These are phyloP conservation scores for Digitaria exilis DNA, from an alignment of 202 grass and related monocot genomes.

Conservation along the genomic window DNA sequence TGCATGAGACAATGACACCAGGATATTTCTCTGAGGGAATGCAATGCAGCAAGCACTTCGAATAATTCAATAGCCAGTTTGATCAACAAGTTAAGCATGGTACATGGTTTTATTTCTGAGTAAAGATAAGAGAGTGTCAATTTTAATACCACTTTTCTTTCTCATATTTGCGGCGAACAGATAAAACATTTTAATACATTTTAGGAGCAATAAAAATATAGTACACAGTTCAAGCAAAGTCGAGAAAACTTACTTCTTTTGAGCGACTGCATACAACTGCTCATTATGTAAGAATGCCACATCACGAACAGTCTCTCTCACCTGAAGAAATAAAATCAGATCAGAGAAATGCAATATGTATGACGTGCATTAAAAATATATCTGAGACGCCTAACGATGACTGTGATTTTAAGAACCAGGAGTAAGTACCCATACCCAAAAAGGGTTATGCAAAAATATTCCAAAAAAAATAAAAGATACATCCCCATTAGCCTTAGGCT, in stretches of 20 bases:
- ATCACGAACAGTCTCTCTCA: slow-evolving; percentile 85
- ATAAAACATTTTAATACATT: neutral
- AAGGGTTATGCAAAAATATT: neutral
- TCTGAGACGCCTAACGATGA: slow-evolving; percentile 2
- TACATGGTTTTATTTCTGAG: no score
- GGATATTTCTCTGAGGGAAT: neutral
- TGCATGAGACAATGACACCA: neutral
- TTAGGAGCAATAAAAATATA: neutral
- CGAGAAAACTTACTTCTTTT: slow-evolving; percentile 79
- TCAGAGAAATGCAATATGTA: slow-evolving; percentile 29
- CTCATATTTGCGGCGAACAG: slow-evolving; percentile 12
- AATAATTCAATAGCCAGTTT: no score
- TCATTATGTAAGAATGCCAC: slow-evolving; percentile 91
- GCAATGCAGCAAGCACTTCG: no score
- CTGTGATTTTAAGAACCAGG: neutral
- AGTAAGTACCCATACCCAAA: neutral
- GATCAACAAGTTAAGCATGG: no score
- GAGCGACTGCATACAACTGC: slow-evolving; percentile 84
- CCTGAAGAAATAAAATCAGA: slow-evolving; percentile 52
- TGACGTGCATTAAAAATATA: slow-evolving; percentile 1
- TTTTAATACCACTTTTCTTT: no score
- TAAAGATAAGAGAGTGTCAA: no score
- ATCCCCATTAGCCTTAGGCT: neutral
- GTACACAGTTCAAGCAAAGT: neutral
- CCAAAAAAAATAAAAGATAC: neutral